phyloP scores from a whole-genome alignment of 1,284 basidiomycete genomes.

The Thelephora terrestris region DNA sequence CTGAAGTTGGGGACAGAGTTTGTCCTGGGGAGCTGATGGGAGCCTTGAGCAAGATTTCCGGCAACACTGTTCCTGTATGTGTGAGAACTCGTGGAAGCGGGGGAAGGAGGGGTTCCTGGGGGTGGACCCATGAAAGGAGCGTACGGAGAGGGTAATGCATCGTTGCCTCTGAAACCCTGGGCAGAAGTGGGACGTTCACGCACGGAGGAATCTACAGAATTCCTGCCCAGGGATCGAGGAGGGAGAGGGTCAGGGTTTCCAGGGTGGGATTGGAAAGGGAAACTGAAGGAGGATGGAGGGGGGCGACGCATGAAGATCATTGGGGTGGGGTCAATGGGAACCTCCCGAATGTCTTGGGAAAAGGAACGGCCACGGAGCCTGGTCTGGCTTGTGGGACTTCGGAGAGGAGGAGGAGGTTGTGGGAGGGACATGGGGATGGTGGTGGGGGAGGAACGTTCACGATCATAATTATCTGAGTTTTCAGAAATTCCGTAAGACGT shows the following conservation, averaged over 20 bases:
- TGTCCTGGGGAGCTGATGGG: constrained; percentile 23
- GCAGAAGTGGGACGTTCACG: constrained; percentile 2
- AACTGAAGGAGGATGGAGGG: constrained; percentile 40
- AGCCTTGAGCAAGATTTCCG: constrained; percentile 15
- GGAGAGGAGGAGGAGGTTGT: constrained; percentile 6
- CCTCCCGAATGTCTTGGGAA: no score
- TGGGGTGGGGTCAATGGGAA: not conserved
- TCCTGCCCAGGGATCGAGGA: constrained; percentile 17
- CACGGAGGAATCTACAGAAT: constrained; percentile 26
- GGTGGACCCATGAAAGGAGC: constrained; percentile 41
- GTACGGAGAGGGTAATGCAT: constrained; percentile 28
- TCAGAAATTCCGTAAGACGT: not conserved
- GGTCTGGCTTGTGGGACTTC: not conserved
- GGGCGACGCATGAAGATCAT: constrained; percentile 14
- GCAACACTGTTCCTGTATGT: constrained; percentile 41
- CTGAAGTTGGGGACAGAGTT: constrained; percentile 42
- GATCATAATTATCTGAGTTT: not conserved
- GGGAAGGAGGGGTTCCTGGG: constrained; percentile 14
- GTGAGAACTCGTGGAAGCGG: constrained; percentile 21
- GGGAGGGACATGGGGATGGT: constrained; percentile 11
- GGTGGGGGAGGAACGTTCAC: not conserved
- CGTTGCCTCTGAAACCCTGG: not conserved
- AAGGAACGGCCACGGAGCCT: no score
- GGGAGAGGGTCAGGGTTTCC: constrained; percentile 48
- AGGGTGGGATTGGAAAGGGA: constrained; percentile 47